Conservation (phyloP, 2,329 filamentous ascomycete species). For the Botrytis porri region DNA sequence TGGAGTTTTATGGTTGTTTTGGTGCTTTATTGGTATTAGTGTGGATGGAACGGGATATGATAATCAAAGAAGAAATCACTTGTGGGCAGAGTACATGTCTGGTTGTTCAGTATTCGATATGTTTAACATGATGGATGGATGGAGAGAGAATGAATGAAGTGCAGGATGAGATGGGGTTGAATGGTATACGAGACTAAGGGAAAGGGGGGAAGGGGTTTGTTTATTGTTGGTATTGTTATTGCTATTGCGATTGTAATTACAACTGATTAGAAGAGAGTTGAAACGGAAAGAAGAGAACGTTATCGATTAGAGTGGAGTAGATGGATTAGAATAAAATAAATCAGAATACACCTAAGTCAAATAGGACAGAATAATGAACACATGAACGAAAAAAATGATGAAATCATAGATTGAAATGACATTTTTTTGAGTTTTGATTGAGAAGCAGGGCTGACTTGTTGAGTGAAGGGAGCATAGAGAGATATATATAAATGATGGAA, state of each 20-base stretch:
- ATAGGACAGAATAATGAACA: too few species aligned
- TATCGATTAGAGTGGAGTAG: not conserved
- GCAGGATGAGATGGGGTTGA: not conserved
- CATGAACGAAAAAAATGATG: too few species aligned
- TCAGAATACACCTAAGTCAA: too few species aligned
- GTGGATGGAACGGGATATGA: not conserved
- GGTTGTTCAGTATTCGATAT: not conserved
- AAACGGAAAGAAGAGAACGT: not conserved
- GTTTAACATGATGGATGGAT: not conserved
- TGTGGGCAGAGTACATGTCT: not conserved
- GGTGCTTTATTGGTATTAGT: not conserved
- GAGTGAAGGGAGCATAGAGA: not conserved
- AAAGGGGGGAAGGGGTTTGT: not conserved
- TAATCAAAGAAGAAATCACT: not conserved
- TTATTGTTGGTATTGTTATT: not conserved
- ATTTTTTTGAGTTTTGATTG: not conserved
- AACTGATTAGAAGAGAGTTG: not conserved
- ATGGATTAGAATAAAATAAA: not conserved
- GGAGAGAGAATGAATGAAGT: not conserved
- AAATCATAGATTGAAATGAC: not conserved
- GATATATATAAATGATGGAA: not conserved
- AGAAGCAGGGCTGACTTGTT: not conserved
- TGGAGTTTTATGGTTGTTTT: not conserved
- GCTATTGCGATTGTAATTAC: not conserved
- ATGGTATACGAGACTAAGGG: not conserved